A percentile compares a stretch with the other conserved stretches of the same genome.
These are phyloP conservation scores for Solanum medicagineum DNA, from an alignment of 257 asterid genomes.

Conservation along the genomic window DNA sequence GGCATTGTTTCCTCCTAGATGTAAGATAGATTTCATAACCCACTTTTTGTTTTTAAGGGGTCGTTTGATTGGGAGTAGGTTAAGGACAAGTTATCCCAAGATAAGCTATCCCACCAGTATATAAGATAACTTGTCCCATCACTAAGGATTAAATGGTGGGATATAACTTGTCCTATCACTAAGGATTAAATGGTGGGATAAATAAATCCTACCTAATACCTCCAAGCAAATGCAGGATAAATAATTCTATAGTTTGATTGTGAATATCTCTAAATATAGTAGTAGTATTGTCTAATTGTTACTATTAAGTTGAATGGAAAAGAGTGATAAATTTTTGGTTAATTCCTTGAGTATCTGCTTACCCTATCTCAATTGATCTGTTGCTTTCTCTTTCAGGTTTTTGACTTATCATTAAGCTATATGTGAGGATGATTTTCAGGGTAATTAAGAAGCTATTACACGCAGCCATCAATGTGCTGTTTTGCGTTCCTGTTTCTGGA, in stretches of 20 bases:
- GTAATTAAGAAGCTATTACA: constrained; percentile 46
- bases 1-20: constrained; percentile 65
- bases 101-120: too few species aligned
- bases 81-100: too few species aligned
- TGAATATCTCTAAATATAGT: background rate
- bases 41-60: background rate
- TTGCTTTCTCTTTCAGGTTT: constrained; percentile 40
- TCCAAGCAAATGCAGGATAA: too few species aligned
- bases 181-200: too few species aligned
- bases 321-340: background rate
- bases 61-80: too few species aligned
- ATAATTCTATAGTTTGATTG: background rate
- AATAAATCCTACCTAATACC: too few species aligned
- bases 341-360: constrained; percentile 4
- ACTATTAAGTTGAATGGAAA: background rate
- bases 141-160: too few species aligned
- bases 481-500: constrained; percentile 29
- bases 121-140: too few species aligned
- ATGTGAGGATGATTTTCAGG: constrained; percentile 50
- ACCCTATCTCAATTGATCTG: background rate
- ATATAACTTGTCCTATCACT: too few species aligned
- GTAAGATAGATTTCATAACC: constrained; percentile 22
- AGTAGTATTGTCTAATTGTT: background rate
- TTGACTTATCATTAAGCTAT: constrained; percentile 62
- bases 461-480: constrained; percentile 54